Percentiles rank a stretch among this genome's conserved stretches.
These are phyloP conservation scores for Magnolia changhungtana DNA, from an alignment of 164 flowering plant genomes.

Conservation along the genomic window DNA sequence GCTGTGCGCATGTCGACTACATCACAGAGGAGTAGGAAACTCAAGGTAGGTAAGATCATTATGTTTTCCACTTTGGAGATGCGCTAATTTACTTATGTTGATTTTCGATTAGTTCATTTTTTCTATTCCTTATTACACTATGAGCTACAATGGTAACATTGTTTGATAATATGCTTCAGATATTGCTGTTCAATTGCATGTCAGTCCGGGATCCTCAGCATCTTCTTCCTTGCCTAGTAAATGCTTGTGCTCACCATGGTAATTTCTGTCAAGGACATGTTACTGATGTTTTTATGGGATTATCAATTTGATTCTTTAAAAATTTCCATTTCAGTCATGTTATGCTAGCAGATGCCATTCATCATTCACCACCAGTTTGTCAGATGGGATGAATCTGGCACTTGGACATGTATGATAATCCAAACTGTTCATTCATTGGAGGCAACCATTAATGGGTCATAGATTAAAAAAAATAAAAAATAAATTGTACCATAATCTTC, in stretches of 20 bases:
- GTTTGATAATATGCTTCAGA: slow-evolving; percentile 48
- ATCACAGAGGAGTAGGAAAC: too few relatives aligned
- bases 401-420: too few relatives aligned
- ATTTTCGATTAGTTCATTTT: too few relatives aligned
- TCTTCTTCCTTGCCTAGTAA: slow-evolving; percentile 70
- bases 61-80: not conserved
- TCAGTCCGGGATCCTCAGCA: slow-evolving; percentile 86
- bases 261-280: slow-evolving; percentile 12
- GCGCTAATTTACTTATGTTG: not conserved
- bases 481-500: not conserved
- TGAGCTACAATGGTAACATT: not conserved
- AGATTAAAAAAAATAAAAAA: too few relatives aligned
- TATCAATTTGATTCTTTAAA: not conserved
- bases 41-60: slow-evolving; percentile 42
- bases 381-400: not conserved
- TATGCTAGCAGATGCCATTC: not conserved
- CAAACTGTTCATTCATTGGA: too few relatives aligned
- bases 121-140: not conserved
- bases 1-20: too few relatives aligned
- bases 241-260: slow-evolving; percentile 81
- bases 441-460: too few relatives aligned
- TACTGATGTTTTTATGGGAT: not conserved
- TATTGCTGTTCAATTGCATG: slow-evolving; percentile 93
- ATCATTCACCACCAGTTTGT: not conserved
- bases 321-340: not conserved